Evolutionary conservation across 495 filamentous ascomycete species (phyloP), one percentile per base, ranked within the genome.

Genomic region (Tricharina praecox): DNA sequence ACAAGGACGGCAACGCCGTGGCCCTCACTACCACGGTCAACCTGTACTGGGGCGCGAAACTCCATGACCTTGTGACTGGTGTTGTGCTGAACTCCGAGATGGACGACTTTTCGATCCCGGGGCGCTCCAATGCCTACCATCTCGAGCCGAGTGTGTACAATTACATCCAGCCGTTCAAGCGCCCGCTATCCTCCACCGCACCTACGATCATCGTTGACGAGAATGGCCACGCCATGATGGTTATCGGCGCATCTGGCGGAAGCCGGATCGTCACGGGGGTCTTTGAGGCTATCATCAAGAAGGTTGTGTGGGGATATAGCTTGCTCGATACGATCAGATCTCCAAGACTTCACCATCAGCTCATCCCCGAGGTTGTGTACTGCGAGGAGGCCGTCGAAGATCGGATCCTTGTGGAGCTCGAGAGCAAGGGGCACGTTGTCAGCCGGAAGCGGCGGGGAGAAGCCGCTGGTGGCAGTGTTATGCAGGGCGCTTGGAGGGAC

Each of bases 81-180:
- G 47, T 61, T n/a, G 46, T 61, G 2, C 45, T 60, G 3, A 61
- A 61, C 16, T 47, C 43, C 11, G 37, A 61, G 25, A 61, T 61
- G 58, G 58, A 61, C 20, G 58, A 61, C 34, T 61, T 61, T 37
- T 57, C 53, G 2, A 60, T 61, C 25, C 58, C 58, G 3, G 49
- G 53, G 4, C 48, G 50, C 20, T 19, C 30, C 3, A 61, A 61
- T 24, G 53, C 57, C n/a, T 60, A 56, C 36, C 4, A 50, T 16
- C 50, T 60, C 25, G 15, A 45, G 8, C 58, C 58, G 4, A 43
- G 32, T 1, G n/a, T 61, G 11, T 61, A 56, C 32, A 61, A 61
- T 40, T 61, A 56, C 35, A 61, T 61, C 21, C 45, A 52, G 15
- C 57, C 58, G 9, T 49, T 38, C 33, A 61, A 61, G 34, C 50